Evolutionary conservation across 23 red algal species (phyloP), one percentile per base, ranked within the genome.

Genomic region (Gracilaria domingensis): DNA sequence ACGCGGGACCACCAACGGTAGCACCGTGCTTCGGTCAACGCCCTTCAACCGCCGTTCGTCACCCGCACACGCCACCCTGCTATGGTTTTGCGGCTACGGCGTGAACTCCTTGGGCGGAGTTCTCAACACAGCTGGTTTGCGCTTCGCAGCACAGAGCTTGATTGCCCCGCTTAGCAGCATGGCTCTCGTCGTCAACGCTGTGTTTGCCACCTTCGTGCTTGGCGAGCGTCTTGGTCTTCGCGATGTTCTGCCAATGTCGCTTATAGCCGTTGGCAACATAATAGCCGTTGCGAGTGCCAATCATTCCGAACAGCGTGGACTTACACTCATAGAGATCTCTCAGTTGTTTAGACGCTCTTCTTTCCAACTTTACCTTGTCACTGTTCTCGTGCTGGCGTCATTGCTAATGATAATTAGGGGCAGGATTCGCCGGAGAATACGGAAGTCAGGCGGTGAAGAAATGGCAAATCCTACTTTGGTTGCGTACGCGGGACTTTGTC

Each of bases 131-230:
- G 80, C 85, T 24, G 93, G 83, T 53, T 65, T 95, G 17, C 70
- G 85, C 26, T 95, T 81, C 51, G 87, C 93, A 5, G 93, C 93
- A 4, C 93, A 95, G 81, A 77, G 65, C 55, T 85, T 95, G 51
- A 88, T 95, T 35, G 93, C 93, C 21, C 93, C 93, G 11, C 80
- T 95, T 13, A 82, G 72, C 30, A 83, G 74, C 42, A 79, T 89
- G 75, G 93, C 93, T 21, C 85, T 95, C 51, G 65, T 95, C 23
- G 77, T 85, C 20, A 95, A 95, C 51, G 77, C 81, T 18, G 57
- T 88, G 35, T 95, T 75, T 80, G 93, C 93, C 39, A 95, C 93
- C 5, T 80, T 65, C 42, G 72, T 95, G 34, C 69, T 90, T 4
- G 93, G 93, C 24, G 93, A 95, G 54, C 75, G 85, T 23, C 51